These are phyloP conservation scores for Aspergillus novofumigatus DNA, from an alignment of 2,329 filamentous ascomycete species.

Conservation along the genomic window DNA sequence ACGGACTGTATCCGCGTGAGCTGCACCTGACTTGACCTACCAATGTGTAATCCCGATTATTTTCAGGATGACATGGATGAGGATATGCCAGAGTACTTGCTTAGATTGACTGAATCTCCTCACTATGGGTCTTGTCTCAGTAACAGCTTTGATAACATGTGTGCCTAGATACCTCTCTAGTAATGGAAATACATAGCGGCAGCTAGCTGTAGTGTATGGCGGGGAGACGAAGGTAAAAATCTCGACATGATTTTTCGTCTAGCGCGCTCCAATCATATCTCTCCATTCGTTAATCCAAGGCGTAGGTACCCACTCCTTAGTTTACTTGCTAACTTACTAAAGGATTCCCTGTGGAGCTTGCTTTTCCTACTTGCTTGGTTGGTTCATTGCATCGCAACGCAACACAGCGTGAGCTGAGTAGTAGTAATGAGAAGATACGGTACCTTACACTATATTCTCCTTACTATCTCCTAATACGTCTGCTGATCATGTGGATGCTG, in stretches of 20 bases:
- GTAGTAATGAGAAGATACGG: not conserved
- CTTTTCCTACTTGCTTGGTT: not conserved
- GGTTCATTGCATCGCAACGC: not conserved
- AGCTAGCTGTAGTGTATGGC: not conserved
- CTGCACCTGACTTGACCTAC: slow-evolving; percentile 12
- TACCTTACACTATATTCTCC: not conserved
- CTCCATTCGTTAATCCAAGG: not conserved
- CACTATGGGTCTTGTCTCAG: not conserved
- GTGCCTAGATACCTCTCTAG: too few relatives aligned
- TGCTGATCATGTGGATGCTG: slow-evolving; percentile 25
- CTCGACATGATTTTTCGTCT: not conserved
- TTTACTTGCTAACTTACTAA: not conserved
- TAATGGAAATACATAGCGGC: too few relatives aligned
- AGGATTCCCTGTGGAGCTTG: slow-evolving; percentile 14
- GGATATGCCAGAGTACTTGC: too few relatives aligned
- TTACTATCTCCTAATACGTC: not conserved
- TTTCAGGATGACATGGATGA: slow-evolving; percentile 1
- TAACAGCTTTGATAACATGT: not conserved
- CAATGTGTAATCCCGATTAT: slow-evolving; percentile 1
- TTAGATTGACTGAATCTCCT: too few relatives aligned
- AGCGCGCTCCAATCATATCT: not conserved
- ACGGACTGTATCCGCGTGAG: slow-evolving; percentile 22
- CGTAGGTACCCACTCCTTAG: too few relatives aligned
- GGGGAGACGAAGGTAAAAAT: not conserved
- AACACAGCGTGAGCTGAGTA: not conserved